Percentiles rank a stretch among this genome's conserved stretches.
phyloP scores from a whole-genome alignment of 176 grass and related monocot species.

The Rhynchospora pubera region DNA sequence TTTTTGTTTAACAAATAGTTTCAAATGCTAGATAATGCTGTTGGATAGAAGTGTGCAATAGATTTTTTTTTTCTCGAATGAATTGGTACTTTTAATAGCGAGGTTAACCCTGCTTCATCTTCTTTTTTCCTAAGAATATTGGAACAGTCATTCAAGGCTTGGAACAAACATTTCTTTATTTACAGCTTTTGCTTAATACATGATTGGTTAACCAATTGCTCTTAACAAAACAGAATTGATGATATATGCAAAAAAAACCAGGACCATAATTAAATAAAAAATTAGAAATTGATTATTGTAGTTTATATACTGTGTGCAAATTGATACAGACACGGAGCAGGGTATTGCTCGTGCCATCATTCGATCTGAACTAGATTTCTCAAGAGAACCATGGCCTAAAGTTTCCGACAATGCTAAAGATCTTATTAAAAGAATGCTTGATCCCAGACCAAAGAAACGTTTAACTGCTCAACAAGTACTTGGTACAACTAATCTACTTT shows the following conservation, averaged over 20 bases:
- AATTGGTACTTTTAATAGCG: neutral
- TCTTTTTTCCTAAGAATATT: too few relatives aligned
- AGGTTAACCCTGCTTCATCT: too few relatives aligned
- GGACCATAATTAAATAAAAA: neutral
- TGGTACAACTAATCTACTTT: slow-evolving; percentile 40
- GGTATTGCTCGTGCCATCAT: slow-evolving; percentile 92
- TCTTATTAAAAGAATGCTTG: slow-evolving; percentile 77
- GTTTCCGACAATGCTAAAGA: slow-evolving; percentile 91
- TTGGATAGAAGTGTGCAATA: neutral
- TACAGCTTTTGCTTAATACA: too few relatives aligned
- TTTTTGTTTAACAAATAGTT: too few relatives aligned
- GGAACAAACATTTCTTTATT: too few relatives aligned
- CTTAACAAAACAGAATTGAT: neutral
- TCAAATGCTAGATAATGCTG: neutral
- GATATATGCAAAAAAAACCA: neutral
- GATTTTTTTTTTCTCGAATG: neutral
- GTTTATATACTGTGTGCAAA: slow-evolving; percentile 12
- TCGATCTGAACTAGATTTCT: slow-evolving; percentile 66
- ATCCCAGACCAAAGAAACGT: slow-evolving; percentile 61
- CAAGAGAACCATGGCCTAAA: slow-evolving; percentile 89
- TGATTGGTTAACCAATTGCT: too few relatives aligned
- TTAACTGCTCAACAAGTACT: slow-evolving; percentile 84
- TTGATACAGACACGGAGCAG: slow-evolving; percentile 65
- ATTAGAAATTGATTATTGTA: neutral
- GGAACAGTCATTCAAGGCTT: too few relatives aligned